Conservation (phyloP, 2,329 filamentous ascomycete genomes). For the Trichophaea hybrida region DNA sequence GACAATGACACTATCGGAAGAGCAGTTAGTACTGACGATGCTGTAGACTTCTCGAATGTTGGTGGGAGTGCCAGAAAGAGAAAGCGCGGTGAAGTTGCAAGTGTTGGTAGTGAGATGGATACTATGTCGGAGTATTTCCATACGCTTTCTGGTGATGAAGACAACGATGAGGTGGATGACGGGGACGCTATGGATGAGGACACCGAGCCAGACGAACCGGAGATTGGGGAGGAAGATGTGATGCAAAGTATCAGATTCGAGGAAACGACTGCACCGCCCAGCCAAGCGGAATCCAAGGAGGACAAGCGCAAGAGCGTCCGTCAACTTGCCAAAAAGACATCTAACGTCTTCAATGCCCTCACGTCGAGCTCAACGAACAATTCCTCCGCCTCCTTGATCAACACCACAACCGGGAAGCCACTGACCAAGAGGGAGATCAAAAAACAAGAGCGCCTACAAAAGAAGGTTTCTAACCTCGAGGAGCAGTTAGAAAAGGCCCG, state of each 20-base stretch:
- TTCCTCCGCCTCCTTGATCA: background rate
- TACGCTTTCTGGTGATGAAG: background rate
- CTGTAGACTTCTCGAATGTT: background rate
- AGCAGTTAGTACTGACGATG: background rate
- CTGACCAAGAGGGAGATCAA: slow-evolving; percentile 12
- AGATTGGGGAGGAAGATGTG: background rate
- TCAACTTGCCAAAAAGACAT: background rate
- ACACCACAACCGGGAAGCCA: background rate
- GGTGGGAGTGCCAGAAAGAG: background rate
- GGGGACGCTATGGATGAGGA: background rate
- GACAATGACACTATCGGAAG: background rate
- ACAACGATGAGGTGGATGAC: background rate
- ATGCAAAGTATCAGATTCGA: background rate
- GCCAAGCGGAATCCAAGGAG: too few relatives aligned
- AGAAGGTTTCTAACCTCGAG: slow-evolving; percentile 20
- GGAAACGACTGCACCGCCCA: background rate
- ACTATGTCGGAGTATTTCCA: background rate
- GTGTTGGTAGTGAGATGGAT: slow-evolving; percentile 1
- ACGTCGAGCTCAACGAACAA: background rate
- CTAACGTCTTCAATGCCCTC: background rate
- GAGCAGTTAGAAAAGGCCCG: slow-evolving; percentile 16
- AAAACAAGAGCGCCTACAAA: slow-evolving; percentile 17
- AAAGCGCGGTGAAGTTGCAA: background rate
- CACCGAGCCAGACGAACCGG: background rate
- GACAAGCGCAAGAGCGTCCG: background rate